Percentiles rank a stretch among this genome's conserved stretches.
Conservation (phyloP, 805 yeast genomes). For the Huiozyma naganishii region DNA sequence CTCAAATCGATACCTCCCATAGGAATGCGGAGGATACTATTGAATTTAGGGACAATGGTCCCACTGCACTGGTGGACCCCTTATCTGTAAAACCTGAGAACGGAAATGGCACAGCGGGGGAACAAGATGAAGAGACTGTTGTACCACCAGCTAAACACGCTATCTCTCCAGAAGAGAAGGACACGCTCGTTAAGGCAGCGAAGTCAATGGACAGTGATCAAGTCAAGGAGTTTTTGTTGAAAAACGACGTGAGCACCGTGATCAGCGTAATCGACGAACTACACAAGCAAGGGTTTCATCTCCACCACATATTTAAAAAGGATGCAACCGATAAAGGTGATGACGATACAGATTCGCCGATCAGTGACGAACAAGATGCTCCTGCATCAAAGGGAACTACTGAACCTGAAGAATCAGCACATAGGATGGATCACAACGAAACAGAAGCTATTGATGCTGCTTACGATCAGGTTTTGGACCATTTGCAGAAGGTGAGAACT, state of each 20-base stretch:
- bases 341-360: slow-evolving; percentile 2
- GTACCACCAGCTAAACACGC: background rate
- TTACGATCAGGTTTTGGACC: slow-evolving; percentile 33
- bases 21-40: slow-evolving; percentile 26
- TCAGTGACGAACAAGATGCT: background rate
- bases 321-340: slow-evolving; percentile 2
- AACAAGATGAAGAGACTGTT: background rate
- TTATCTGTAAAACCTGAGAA: background rate
- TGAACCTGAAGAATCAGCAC: slow-evolving; percentile 1
- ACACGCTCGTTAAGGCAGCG: slow-evolving; percentile 20
- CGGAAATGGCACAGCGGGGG: background rate
- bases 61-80: slow-evolving; percentile 4
- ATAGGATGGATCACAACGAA: slow-evolving; percentile 10
- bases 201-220: slow-evolving; percentile 28
- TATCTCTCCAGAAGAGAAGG: slow-evolving; percentile 11
- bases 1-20: slow-evolving; percentile 17
- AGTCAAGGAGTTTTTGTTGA: slow-evolving; percentile 28
- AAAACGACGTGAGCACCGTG: slow-evolving; percentile 31
- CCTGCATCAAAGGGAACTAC: slow-evolving; percentile 1
- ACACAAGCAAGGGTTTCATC: slow-evolving; percentile 31
- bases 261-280: slow-evolving; percentile 30
- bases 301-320: slow-evolving; percentile 29
- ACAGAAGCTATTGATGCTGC: slow-evolving; percentile 28
- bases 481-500: slow-evolving; percentile 26
- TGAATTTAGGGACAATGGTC: slow-evolving; percentile 12